Evolutionary conservation across 352 stramenopile species (phyloP), one percentile per base, ranked within the genome.

Genomic region (Phytophthora sansomeana): DNA sequence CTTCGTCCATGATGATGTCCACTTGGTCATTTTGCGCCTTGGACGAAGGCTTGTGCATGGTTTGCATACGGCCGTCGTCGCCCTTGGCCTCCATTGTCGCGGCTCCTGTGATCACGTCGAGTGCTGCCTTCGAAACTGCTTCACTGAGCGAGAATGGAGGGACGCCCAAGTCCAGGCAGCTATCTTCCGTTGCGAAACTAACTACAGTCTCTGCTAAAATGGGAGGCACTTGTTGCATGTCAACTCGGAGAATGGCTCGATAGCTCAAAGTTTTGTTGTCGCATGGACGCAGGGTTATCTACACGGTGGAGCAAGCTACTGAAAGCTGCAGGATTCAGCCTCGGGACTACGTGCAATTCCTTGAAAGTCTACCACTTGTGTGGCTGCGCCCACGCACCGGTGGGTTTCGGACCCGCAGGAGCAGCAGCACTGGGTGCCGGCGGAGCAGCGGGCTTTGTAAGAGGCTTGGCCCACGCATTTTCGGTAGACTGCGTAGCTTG

Each of bases 41-140:
- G 11, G 52, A 57, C 2, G 55, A 67, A 28, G 56, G 41, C 47
- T 72, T 84, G 54, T 29, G 55, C 50, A 38, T 63, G 26, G 29
- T 63, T 35, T 11, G 67, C 21, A 21, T 49, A 39, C 29, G 48
- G 6, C 83, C 58, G 33, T 64, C 69, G 3, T 57, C 58, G 42
- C 56, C 58, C 66, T 94, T 94, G 35, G 86, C 73, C 67, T 92
- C 83, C 83, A 93, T 93, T 63, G 33, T 52, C 17, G 24, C 21
- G 16, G 21, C 11, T 24, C 13, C 30, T 39, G 41, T 16, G 16
- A 56, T 38, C 42, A 46, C 44, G 47, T 63, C 30, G 48, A 55
- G 39, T 44, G 19, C 19, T 41, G 28, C 48, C 57, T 63, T 71
- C 46, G 26, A 72, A 72, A 66, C 44, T 63, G 50, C 63, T 56